A percentile compares a stretch with the other conserved stretches of the same genome.
phyloP scores from a whole-genome alignment of 345 rosid species.

The Eucalyptus regnans region DNA sequence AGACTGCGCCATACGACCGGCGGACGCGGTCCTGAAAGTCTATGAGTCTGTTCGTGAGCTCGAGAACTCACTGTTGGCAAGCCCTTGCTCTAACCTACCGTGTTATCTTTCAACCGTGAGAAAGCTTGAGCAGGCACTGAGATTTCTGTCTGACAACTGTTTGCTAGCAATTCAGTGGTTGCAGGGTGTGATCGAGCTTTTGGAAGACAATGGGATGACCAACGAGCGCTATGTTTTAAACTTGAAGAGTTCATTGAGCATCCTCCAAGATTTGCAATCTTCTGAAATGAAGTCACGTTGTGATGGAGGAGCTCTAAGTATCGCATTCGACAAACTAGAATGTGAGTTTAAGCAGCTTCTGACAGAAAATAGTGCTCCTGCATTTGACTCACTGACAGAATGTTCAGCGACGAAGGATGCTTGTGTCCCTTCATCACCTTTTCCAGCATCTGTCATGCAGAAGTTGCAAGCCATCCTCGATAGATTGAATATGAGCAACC shows the following conservation, averaged over 20 bases:
- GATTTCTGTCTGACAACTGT: slow-evolving; percentile 56
- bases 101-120: slow-evolving; percentile 32
- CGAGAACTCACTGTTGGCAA: slow-evolving; percentile 20
- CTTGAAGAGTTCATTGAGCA: slow-evolving; percentile 25
- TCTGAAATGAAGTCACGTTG: slow-evolving; percentile 15
- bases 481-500: slow-evolving; percentile 15
- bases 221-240: slow-evolving; percentile 16
- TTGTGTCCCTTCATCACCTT: not conserved
- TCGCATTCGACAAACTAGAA: slow-evolving; percentile 36
- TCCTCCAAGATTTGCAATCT: slow-evolving; percentile 29
- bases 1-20: slow-evolving; percentile 40
- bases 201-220: slow-evolving; percentile 25
- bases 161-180: slow-evolving; percentile 65
- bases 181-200: slow-evolving; percentile 30
- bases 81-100: slow-evolving; percentile 8
- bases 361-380: slow-evolving; percentile 6
- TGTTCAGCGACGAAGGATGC: not conserved
- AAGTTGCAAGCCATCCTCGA: slow-evolving; percentile 35
- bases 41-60: slow-evolving; percentile 33
- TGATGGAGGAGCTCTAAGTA: slow-evolving; percentile 34
- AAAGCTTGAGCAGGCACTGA: slow-evolving; percentile 49
- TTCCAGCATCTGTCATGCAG: slow-evolving; percentile 7
- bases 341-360: slow-evolving; percentile 37
- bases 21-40: slow-evolving; percentile 44
- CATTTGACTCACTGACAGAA: not conserved